phyloP scores from a whole-genome alignment of 768 basidiomycete genomes.

The Kwoniella europaea region DNA sequence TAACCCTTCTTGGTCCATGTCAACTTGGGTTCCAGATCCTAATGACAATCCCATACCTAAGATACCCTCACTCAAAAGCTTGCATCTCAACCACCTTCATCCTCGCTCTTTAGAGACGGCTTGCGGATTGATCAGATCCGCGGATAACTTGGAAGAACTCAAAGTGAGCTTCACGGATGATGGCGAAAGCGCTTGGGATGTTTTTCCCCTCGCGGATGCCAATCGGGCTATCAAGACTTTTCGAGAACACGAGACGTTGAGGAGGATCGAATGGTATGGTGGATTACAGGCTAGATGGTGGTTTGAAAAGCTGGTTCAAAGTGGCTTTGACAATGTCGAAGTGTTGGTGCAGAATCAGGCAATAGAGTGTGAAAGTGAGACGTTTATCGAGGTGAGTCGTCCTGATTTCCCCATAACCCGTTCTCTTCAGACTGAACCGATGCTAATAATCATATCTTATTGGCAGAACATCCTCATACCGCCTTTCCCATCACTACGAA shows the following conservation, averaged over 20 bases:
- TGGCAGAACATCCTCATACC: conserved; percentile 22
- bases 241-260: neutral
- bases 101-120: neutral
- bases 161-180: neutral
- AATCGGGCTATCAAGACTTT: neutral
- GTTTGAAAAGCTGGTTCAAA: conserved; percentile 16
- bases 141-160: neutral
- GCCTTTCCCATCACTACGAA: conserved; percentile 13
- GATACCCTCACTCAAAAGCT: neutral
- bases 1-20: neutral
- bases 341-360: conserved; percentile 14
- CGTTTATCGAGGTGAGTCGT: conserved; percentile 25
- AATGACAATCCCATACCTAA: neutral
- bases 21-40: neutral
- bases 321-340: conserved; percentile 9
- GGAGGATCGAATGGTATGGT: conserved; percentile 14
- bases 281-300: conserved; percentile 8
- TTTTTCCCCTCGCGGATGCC: neutral
- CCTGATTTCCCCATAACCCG: neutral
- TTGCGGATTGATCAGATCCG: neutral
- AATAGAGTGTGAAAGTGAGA: conserved; percentile 24
- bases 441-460: neutral
- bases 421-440: neutral
- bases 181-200: neutral
- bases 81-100: neutral